Base-by-base conservation (phyloP, 352 stramenopile species). In the Globisporangium cylindrosporum region DNA sequence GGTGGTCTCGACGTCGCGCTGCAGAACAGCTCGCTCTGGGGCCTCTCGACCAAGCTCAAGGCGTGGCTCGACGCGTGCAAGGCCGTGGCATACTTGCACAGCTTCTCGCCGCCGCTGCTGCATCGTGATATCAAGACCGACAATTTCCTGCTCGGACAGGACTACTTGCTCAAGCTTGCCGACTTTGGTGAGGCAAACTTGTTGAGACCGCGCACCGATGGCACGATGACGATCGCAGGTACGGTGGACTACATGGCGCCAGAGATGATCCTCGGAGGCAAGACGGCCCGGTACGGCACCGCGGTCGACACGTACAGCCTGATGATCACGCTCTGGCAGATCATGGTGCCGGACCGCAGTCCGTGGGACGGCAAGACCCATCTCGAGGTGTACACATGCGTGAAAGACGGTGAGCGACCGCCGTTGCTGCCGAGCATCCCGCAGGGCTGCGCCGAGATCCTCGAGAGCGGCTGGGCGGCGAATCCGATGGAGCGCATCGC, bases 311-410 rank as follows among this genome's bases (percentile, higher is more conserved):
- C 93, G 25, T 95, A 95, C 74, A 94, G 86, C 64, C 67, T 95
- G 8, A 93, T 93, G 84, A 93, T 95, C 65, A 95, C 88, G 58
- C 68, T 95, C 10, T 95, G 88, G 88, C 85, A 95, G 71, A 95
- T 95, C 68, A 85, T 95, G 77, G 85, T 94, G 36, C 88, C 88
- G 1, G 79, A 77, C 36, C 81, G 79, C 0, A 93, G 81, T 70
- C 88, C 88, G 10, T 95, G 88, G 88, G 81, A 86, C 48, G 70
- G 72, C 66, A 87, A 85, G 43, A 85, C 86, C 9, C 88, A 95
- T 51, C 71, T 95, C 14, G 78, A 95, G 70, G 88, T 95, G 38
- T 95, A 95, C 73, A 89, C 71, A 9, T 79, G 73, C 53, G 86
- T 94, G 24, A 78, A 84, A 15, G 80, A 90, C 38, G 86, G 88